Base-by-base conservation (phyloP, 305 asterid genomes). In the Andrographis paniculata region DNA sequence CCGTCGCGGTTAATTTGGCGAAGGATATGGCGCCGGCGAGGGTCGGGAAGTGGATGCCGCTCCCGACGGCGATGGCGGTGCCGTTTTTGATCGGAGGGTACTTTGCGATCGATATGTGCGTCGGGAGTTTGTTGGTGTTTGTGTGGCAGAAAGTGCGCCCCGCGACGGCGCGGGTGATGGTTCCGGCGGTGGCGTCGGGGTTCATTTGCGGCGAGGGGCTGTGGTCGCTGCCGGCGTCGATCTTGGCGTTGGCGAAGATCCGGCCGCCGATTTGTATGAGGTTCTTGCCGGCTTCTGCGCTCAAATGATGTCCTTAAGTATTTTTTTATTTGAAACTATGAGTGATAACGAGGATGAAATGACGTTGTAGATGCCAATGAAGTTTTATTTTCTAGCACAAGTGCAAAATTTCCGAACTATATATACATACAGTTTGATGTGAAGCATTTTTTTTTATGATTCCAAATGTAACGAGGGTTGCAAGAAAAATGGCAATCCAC, bases 171-270 rank as follows among this genome's bases (percentile, higher is more conserved):
- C 55, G 50, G 14, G 22, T 65, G 27, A 70, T 77, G 79, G 67
- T 80, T 53, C 84, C 87, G 1, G 77, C 87, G 1, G 67, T 72
- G 65, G 93, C 93, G 42, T 77, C 93, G 2, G 93, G 87, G 7
- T 61, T 80, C 17, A 80, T 80, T 1, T 80, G 93, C 52, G 93
- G 93, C 5, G 93, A 80, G 44, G 93, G 93, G 2, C 42, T 80
- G 27, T 80, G 93, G 93, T 59, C 63, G 14, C 76, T 80, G 27
- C 93, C 93, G 6, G 69, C 87, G 0, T 75, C 87, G 1, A 18
- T 80, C 54, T 72, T 80, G 64, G 84, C 93, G 0, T 66, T 80
- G 68, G 78, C 84, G 6, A 80, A 62, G 59, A 41, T 80, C n/a
- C 50, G 44, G 5, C 93, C 93, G 10, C 93, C 93, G 0, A 75